Evolutionary conservation across 441 rosid genomes (phyloP), one percentile per base, ranked within the genome.

Genomic region (Erodium moschatum): DNA sequence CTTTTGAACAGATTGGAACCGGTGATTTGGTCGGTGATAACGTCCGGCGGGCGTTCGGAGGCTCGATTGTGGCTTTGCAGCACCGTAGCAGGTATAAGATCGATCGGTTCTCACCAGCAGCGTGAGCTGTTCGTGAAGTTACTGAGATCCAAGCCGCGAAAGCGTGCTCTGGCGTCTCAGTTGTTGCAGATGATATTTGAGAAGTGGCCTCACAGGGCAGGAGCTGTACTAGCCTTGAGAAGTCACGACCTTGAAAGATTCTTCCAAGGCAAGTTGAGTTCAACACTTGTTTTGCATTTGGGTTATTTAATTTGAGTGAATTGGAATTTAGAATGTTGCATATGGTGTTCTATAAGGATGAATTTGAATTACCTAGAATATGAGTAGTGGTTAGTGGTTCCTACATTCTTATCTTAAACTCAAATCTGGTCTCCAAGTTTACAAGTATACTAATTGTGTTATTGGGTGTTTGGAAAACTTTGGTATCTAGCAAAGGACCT

Each of bases 31-130:
- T 80, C 90, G 8, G 24, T 91, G 65, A 81, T 84, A 19, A 73
- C 81, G 12, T 70, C 72, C 11, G 90, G 83, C 50, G 87, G 89
- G 33, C 79, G 89, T 63, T 86, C 95, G 27, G 98, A 89, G 80
- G 88, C 97, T 77, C 89, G 85, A 8, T 70, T 88, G 29, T 93
- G 97, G 97, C 91, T 91, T 29, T 85, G 85, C 81, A 78, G 80
- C 38, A 77, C 91, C 1, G 66, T 90, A 18, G 82, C 91, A 0
- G 70, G 70, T 58, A 71, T 77, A 11, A 64, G 69, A 2, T 78
- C 84, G 31, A 24, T 90, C 46, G 69, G 86, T 63, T 75, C 82
- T 35, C 74, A 78, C 64, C 79, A 80, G 27, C 86, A 83, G 68
- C 65, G 77, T 40, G 86, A 80, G 69, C 58, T 92, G n/a, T 90